A percentile compares a stretch with the other conserved stretches of the same genome.
Evolutionary conservation across 768 basidiomycete species (phyloP).

Genomic region (Suillus decipiens): DNA sequence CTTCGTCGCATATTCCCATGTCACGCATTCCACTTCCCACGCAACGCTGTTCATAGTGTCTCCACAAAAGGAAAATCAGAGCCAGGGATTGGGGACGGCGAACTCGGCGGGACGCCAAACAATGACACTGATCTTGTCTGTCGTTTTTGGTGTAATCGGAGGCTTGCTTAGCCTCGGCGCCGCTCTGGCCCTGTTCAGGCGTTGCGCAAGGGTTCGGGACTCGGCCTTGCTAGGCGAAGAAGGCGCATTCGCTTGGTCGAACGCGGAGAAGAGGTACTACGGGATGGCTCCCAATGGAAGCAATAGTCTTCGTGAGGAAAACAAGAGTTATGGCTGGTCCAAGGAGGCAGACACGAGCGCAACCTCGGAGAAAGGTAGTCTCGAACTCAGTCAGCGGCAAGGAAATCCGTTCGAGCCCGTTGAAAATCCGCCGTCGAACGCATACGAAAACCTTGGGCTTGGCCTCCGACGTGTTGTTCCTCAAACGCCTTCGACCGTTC

Average conservation of each 20-base stretch:
- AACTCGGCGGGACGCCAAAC: constrained; percentile 46
- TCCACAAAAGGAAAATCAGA: constrained; percentile 40
- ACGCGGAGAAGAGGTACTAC: constrained; percentile 71
- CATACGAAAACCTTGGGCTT: constrained; percentile 36
- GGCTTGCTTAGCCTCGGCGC: constrained; percentile 56
- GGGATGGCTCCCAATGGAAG: constrained; percentile 40
- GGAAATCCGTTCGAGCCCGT: constrained; percentile 19
- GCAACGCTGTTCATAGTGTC: constrained; percentile 54
- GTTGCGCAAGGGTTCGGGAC: constrained; percentile 59
- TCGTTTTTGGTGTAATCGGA: constrained; percentile 65
- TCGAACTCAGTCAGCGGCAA: constrained; percentile 25
- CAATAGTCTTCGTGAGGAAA: constrained; percentile 13
- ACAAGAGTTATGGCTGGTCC: constrained; percentile 34
- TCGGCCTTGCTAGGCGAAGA: constrained; percentile 62
- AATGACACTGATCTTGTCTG: constrained; percentile 57
- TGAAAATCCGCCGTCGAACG: constrained; percentile 19
- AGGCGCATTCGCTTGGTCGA: constrained; percentile 57
- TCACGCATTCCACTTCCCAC: constrained; percentile 74
- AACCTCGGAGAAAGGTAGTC: constrained; percentile 33
- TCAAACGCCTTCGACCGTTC: constrained; percentile 36
- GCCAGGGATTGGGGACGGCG: constrained; percentile 32
- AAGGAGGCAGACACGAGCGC: constrained; percentile 30
- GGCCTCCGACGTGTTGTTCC: constrained; percentile 52
- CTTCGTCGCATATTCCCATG: constrained; percentile 66
- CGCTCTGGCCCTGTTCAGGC: constrained; percentile 55